Conservation (phyloP, 2,329 filamentous ascomycete species). For the Alternaria burnsii region DNA sequence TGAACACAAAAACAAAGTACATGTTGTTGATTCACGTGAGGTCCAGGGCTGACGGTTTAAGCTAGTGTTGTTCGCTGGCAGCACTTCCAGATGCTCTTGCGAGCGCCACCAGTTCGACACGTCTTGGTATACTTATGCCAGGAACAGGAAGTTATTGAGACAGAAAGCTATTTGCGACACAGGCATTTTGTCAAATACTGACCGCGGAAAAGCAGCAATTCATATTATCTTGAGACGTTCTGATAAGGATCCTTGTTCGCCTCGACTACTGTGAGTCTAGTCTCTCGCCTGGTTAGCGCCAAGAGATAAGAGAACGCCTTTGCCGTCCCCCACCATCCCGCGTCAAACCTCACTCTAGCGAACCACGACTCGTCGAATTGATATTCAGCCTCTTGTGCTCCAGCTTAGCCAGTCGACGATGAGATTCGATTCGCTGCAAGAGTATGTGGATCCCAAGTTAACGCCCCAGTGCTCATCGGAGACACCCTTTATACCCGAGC, state of each 20-base stretch:
- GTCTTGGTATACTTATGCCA: neutral
- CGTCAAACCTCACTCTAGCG: constrained; percentile 27
- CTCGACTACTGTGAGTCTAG: constrained; percentile 25
- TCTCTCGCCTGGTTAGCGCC: constrained; percentile 31
- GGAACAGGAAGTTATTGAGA: constrained; percentile 6
- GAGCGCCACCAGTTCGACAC: constrained; percentile 15
- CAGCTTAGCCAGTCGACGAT: constrained; percentile 11
- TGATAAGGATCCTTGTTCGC: constrained; percentile 44
- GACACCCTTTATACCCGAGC: constrained; percentile 14
- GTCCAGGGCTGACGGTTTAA: neutral
- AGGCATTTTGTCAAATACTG: constrained; percentile 29
- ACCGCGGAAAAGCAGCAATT: constrained; percentile 46
- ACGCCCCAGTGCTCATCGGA: constrained; percentile 32
- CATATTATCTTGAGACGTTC: constrained; percentile 35
- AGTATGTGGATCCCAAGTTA: constrained; percentile 15
- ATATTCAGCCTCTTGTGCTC: constrained; percentile 23
- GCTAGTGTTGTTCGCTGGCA: constrained; percentile 5
- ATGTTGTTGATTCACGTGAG: neutral
- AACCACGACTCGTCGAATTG: constrained; percentile 27
- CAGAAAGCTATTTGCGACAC: constrained; percentile 26
- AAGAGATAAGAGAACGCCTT: constrained; percentile 50
- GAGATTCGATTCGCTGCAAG: constrained; percentile 18
- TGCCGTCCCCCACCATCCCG: constrained; percentile 45
- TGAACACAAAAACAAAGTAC: constrained; percentile 13
- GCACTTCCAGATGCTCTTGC: constrained; percentile 1